phyloP scores from a whole-genome alignment of 148 eudicot genomes.

The Rhododendron williamsianum region DNA sequence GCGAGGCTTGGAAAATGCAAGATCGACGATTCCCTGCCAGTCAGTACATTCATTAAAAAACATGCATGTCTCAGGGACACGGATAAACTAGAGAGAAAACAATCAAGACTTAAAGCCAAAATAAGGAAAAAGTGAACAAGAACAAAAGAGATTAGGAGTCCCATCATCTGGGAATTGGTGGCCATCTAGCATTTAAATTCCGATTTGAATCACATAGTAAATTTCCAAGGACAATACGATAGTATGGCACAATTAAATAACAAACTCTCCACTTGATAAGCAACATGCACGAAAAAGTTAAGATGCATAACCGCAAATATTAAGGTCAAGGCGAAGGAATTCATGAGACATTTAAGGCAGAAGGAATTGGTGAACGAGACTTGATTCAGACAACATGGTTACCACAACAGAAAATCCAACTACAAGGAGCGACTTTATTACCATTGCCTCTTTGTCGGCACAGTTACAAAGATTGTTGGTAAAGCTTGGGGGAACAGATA shows the following conservation, averaged over 20 bases:
- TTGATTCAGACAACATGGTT: not conserved
- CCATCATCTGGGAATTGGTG: not conserved
- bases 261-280: not conserved
- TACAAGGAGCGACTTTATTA: not conserved
- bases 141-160: not conserved
- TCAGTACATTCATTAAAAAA: not conserved
- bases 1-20: conserved; percentile 79
- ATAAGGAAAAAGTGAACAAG: not conserved
- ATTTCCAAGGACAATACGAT: not conserved
- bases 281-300: not conserved
- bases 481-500: not conserved
- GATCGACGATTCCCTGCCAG: conserved; percentile 72
- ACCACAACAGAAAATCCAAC: not conserved
- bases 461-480: not conserved
- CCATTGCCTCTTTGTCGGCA: not conserved
- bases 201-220: not conserved
- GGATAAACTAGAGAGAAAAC: not conserved
- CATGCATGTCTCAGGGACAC: not conserved
- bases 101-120: not conserved
- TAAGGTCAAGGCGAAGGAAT: not conserved
- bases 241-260: not conserved
- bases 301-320: not conserved
- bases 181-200: not conserved
- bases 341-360: not conserved
- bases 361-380: not conserved